Evolutionary conservation across 2,329 filamentous ascomycete genomes (phyloP), one percentile per base, ranked within the genome.

Genomic region (Trichoderma cornu-damae): DNA sequence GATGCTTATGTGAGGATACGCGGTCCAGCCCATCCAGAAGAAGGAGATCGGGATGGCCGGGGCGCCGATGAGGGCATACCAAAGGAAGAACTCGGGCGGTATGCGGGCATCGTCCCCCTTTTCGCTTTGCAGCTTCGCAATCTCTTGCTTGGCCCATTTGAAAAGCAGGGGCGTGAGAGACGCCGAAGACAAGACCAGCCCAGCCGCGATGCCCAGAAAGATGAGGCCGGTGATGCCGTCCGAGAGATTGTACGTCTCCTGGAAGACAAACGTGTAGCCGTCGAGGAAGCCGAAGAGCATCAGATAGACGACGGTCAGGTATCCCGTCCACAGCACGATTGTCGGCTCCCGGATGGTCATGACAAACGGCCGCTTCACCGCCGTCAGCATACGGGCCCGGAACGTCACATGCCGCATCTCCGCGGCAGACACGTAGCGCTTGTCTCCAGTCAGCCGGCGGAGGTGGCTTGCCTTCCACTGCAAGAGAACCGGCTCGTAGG

Each of bases 11-110:
- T 55, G 52, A 1, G 52, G 52, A 3, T 55, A 55, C 2, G 52
- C 52, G 0, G 52, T 55, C 52, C 52, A 55, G 42, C 42, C 52
- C 52, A 55, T 55, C 52, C 52, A 55, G 52, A 55, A 55, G 16
- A 55, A 55, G 18, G 52, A 55, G 42, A 55, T 38, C 7, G 52
- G 52, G n/a, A 55, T 55, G 16, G 42, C 52, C 1, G 52, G 52
- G 5, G 52, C 52, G 12, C 52, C 52, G 24, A 55, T 55, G 11
- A 55, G 30, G 8, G 52, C 52, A n/a, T 55, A 55, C 52, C 52
- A 55, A 4, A 55, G 42, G 22, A 55, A 55, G 12, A 55, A 55
- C 6, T 55, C 52, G 4, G 52, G 52, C 4, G 52, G 52, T 3
- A 55, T 55, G 4, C 42, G 52, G 8, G 38, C 20, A 6, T 22